These are phyloP conservation scores for Sclerotiophoma versabilis DNA, from an alignment of 2,329 filamentous ascomycete species.

Conservation along the genomic window DNA sequence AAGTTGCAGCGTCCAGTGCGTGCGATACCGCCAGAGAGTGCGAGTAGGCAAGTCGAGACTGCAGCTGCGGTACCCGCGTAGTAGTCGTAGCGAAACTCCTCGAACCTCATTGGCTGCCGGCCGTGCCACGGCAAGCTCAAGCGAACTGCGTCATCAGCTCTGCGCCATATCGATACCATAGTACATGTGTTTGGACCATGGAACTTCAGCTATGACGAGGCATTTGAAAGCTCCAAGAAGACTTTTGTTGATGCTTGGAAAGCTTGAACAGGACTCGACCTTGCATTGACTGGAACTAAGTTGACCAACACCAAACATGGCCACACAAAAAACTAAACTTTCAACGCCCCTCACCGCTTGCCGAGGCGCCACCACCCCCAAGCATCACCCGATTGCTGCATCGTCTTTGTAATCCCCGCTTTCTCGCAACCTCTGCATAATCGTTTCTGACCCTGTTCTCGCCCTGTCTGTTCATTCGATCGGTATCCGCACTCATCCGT, in stretches of 20 bases:
- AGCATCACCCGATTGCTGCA: slow-evolving; percentile 16
- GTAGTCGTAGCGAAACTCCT: neutral
- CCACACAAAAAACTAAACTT: slow-evolving; percentile 5
- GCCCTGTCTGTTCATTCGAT: slow-evolving; percentile 11
- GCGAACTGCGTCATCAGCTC: slow-evolving; percentile 3
- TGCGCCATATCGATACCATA: neutral
- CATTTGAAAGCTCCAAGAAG: neutral
- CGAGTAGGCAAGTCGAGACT: neutral
- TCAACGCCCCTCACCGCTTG: slow-evolving; percentile 20
- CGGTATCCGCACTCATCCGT: slow-evolving; percentile 20
- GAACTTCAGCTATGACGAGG: neutral
- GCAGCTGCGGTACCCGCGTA: neutral
- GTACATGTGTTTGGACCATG: neutral
- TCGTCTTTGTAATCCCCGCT: slow-evolving; percentile 22
- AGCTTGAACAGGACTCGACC: slow-evolving; percentile 11
- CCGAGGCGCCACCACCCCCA: slow-evolving; percentile 12
- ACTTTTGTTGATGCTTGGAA: slow-evolving; percentile 5
- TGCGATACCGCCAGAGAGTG: neutral
- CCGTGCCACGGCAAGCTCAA: slow-evolving; percentile 4
- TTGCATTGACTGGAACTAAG: neutral
- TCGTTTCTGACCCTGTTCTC: slow-evolving; percentile 16
- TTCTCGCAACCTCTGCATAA: slow-evolving; percentile 14
- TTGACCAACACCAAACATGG: slow-evolving; percentile 2
- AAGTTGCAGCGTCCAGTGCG: neutral
- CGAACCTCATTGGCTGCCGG: slow-evolving; percentile 1